Conservation (phyloP, 83 land plant species). For the Thuja plicata region DNA sequence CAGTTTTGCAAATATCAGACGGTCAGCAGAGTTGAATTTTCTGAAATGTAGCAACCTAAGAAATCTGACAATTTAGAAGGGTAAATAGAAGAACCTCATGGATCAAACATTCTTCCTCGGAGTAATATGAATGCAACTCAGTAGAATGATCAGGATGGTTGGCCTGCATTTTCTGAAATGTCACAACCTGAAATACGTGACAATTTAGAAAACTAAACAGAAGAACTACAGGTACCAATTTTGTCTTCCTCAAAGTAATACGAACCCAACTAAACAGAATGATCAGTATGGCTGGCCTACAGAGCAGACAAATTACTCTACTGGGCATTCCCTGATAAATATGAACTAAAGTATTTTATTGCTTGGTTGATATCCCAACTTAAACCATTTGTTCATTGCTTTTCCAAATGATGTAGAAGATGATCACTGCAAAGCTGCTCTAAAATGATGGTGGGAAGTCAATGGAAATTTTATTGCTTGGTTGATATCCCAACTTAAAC, state of each 20-base stretch:
- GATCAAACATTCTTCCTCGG: background rate
- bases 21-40: background rate
- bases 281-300: background rate
- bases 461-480: background rate
- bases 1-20: background rate
- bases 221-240: background rate
- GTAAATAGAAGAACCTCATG: background rate
- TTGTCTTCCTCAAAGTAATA: background rate
- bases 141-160: background rate
- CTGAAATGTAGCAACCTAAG: background rate
- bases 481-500: background rate
- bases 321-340: background rate
- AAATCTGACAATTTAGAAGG: background rate
- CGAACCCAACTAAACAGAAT: background rate
- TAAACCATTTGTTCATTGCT: background rate
- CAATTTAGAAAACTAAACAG: background rate
- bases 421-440: background rate
- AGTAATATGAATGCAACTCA: background rate
- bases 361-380: background rate
- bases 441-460: background rate
- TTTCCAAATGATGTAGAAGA: background rate
- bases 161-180: background rate
- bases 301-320: background rate
- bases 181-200: background rate
- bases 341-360: background rate